Evolutionary conservation across 1,139 yeast species (phyloP), one percentile per base, ranked within the genome.

Genomic region (Geotrichum klebahnii): DNA sequence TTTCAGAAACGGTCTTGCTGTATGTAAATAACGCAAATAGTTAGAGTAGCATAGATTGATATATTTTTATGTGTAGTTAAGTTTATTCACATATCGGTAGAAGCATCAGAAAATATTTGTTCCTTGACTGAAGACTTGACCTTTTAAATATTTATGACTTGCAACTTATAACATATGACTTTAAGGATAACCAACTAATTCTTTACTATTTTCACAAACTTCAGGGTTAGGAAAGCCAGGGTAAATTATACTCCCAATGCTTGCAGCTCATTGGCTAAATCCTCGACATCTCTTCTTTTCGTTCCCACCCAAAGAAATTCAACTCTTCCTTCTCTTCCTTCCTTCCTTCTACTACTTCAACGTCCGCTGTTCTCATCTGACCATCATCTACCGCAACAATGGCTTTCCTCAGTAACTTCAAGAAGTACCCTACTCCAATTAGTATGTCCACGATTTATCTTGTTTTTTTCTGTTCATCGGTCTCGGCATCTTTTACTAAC

Each of bases 401-500:
- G 53, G 47, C 50, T 29, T 38, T 50, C 33, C 44, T 46, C 50
- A 48, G 52, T 34, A 35, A 53, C 33, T 48, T 59, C 56, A 73
- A 73, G 68, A 69, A 71, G 67, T 76, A 71, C 65, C 71, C 77
- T 53, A 73, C 79, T 50, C 80, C 80, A 51, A 57, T 75, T 49
- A 54, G 63, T 60, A 58, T 38, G 63, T 59, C 23, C 19, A 22
- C 9, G 28, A 12, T 16, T 19, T 14, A 5, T 3, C 16, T 37
- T 37, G 12, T 22, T 19, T n/a, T n/a, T n/a, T n/a, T n/a, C n/a
- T n/a, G n/a, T n/a, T n/a, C n/a, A n/a, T n/a, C n/a, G n/a, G n/a
- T n/a, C n/a, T n/a, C n/a, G n/a, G n/a, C n/a, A n/a, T n/a, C 5
- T 9, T 19, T 17, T 23, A 29, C 46, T 47, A 47, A 47, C 36